Evolutionary conservation across 768 basidiomycete genomes (phyloP), one percentile per base, ranked within the genome.

Genomic region (Rhizopogon vulgaris): DNA sequence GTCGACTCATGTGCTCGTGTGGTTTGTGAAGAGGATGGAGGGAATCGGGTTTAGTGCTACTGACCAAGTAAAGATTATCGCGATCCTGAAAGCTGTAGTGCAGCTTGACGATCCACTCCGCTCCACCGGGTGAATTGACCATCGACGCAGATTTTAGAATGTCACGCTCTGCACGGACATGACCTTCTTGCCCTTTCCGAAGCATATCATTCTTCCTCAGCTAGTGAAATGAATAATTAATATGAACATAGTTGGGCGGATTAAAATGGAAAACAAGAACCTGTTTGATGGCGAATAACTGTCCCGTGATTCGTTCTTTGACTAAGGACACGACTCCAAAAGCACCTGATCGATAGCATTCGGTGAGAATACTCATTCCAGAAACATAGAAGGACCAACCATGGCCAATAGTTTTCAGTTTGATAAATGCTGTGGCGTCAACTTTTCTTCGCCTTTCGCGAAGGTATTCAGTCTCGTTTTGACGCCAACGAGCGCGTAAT

Each of bases 261-360:
- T 63, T 38, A 58, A 59, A 58, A 56, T 49, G 58, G 43, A 60
- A 32, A 24, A 55, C 40, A 53, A 57, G 68, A 64, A 90, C 89
- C 85, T 97, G 90, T 69, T 97, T 99, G 91, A 99, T 97, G 49
- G 94, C 94, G 63, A 84, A 97, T 41, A 97, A 73, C 55, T 83
- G 80, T 15, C 90, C 89, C 4, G 84, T 81, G 24, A 80, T 75
- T 60, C 79, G 80, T 70, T 97, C 93, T 68, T 77, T 83, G 37
- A 96, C 95, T 46, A 99, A 81, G 9, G 86, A 89, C 15, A 99
- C 95, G 41, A 97, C 94, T 1, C 94, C 95, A 70, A 99, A 97
- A 9, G 94, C 94, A 60, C 92, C 92, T 87, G 68, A 54, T 57
- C 60, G 57, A 62, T 64, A 64, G 52, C 55, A 61, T 67, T 62